Evolutionary conservation across 2,329 filamentous ascomycete genomes (phyloP), one percentile per base, ranked within the genome.

Genomic region (Phyllosticta ampelicida): DNA sequence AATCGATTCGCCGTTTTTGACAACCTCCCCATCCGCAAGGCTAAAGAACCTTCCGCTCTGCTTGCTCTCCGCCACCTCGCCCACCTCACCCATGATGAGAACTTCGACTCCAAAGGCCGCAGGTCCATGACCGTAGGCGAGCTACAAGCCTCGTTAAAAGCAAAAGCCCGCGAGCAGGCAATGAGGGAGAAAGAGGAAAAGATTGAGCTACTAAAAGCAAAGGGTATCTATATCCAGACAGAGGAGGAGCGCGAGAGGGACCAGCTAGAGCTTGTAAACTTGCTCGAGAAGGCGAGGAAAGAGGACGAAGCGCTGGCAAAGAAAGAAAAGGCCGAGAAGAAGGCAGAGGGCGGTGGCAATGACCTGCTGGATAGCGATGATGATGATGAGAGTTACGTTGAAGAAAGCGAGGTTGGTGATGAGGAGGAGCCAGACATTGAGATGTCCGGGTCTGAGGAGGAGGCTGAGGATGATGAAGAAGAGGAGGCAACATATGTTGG

Each of bases 241-340:
- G 83, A 86, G 1, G 92, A 96, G 71, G 91, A 99, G 70, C 84
- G 89, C 19, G 87, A 91, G 67, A 82, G 83, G 30, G 87, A 95
- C 68, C 83, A 90, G 70, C 84, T 87, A 59, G 84, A 91, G 60
- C 84, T 96, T 11, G 94, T 97, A 65, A 87, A 96, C 66, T 81
- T 97, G 61, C 82, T 97, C 23, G 86, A 92, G 53, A 90, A 86
- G 65, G 92, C 91, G 19, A 81, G 90, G 59, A 79, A 84, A 61
- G 89, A 97, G 68, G 91, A 86, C 1, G 82, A 87, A 51, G 85
- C 87, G 63, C 85, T 97, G 54, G 86, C 86, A 72, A 83, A 86
- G 65, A 78, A 84, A 53, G 94, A 99, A 73, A 84, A 84, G 62
- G 86, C 82, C 26, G 84, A 83, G 51, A 84, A 83, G 0, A 92